Percentiles rank a stretch among this genome's conserved stretches.
Conservation (phyloP, 2,329 filamentous ascomycete genomes). For the Exutisphaerella laricina region DNA sequence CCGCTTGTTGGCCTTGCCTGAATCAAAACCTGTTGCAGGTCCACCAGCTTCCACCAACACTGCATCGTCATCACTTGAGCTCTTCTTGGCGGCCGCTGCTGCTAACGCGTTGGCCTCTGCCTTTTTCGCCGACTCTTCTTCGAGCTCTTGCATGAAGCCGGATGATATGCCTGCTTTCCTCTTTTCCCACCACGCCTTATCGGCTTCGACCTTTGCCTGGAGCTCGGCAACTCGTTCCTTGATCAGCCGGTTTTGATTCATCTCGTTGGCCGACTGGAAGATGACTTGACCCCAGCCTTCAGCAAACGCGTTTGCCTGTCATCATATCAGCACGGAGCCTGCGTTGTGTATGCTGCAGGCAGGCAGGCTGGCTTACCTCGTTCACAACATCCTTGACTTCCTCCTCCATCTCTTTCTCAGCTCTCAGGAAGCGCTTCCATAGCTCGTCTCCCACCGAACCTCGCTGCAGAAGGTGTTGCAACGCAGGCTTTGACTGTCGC, state of each 20-base stretch:
- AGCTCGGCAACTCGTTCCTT: constrained; percentile 71
- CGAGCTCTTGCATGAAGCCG: constrained; percentile 80
- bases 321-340: too few species aligned
- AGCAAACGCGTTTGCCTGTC: constrained; percentile 85
- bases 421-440: constrained; percentile 84
- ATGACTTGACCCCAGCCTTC: constrained; percentile 90
- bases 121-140: constrained; percentile 41
- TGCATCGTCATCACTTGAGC: constrained; percentile 62
- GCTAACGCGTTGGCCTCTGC: constrained; percentile 20
- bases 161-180: constrained; percentile 66
- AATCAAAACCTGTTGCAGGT: constrained; percentile 34
- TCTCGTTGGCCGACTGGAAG: constrained; percentile 97
- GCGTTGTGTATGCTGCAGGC: too few species aligned
- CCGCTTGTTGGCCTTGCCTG: constrained; percentile 43
- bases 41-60: constrained; percentile 68
- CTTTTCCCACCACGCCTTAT: constrained; percentile 92
- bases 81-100: constrained; percentile 28
- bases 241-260: constrained; percentile 75
- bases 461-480: constrained; percentile 74
- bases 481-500: constrained; percentile 79
- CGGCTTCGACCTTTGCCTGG: constrained; percentile 61
- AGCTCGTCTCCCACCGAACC: constrained; percentile 94
- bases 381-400: constrained; percentile 90
- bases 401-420: constrained; percentile 96
- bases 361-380: constrained; percentile 73